Percentiles rank a stretch among this genome's conserved stretches.
Evolutionary conservation across 208 protist genomes (phyloP).

Genomic region (Trypanosoma brucei): DNA sequence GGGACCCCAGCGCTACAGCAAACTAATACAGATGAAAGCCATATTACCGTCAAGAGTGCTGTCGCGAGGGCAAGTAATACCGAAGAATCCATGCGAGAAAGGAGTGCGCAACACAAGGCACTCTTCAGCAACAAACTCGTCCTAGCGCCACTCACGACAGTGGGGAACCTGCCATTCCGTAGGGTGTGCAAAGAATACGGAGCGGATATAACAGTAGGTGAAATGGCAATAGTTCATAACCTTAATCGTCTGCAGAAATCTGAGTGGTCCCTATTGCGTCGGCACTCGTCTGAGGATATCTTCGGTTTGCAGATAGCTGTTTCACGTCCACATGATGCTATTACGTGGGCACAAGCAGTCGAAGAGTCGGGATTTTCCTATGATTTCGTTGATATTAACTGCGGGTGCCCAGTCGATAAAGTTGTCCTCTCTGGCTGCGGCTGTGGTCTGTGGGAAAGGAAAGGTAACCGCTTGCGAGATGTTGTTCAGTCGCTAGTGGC

Average conservation of each 20-base stretch:
- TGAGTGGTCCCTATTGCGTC: constrained; percentile 93
- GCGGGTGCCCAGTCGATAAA: constrained; percentile 93
- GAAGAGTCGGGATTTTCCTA: constrained; percentile 73
- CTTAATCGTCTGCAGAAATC: constrained; percentile 75
- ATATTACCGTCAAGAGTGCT: constrained; percentile 8
- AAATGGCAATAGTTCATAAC: constrained; percentile 93
- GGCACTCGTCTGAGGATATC: constrained; percentile 92
- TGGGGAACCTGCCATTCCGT: constrained; percentile 97
- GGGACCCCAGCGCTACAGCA: neutral
- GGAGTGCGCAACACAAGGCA: constrained; percentile 27
- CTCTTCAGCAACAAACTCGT: constrained; percentile 90
- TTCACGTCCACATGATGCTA: constrained; percentile 51
- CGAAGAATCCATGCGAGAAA: constrained; percentile 45
- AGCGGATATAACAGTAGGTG: constrained; percentile 92
- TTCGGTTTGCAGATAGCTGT: constrained; percentile 94
- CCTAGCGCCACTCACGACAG: constrained; percentile 96
- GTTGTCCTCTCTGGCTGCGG: constrained; percentile 85
- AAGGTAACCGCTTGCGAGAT: constrained; percentile 53
- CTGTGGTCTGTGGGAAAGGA: constrained; percentile 81
- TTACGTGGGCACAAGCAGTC: constrained; percentile 57
- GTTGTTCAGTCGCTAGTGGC: constrained; percentile 59
- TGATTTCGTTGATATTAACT: constrained; percentile 97
- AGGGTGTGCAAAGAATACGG: constrained; percentile 90
- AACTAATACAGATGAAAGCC: neutral
- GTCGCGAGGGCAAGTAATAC: neutral